Evolutionary conservation across 306 rosid genomes (phyloP).

Genomic region (Trichosanthes truncata): DNA sequence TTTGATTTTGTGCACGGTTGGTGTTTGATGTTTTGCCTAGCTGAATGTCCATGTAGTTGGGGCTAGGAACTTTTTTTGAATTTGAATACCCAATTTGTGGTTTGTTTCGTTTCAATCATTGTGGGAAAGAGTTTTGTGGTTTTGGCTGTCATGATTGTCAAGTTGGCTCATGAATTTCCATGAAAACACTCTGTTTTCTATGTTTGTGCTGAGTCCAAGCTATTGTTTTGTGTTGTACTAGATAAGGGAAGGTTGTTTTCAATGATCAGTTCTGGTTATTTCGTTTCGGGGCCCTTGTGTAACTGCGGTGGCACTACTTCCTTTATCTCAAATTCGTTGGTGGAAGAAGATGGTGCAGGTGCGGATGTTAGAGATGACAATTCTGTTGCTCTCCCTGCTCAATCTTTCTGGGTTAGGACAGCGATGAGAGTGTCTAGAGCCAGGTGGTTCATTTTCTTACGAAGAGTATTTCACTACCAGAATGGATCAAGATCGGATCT

Average conservation of each 20-base stretch:
- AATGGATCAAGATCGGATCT: slow-evolving; percentile 80
- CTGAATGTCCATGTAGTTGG: not conserved
- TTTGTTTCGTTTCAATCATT: not conserved
- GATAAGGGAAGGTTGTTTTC: not conserved
- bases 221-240: not conserved
- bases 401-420: slow-evolving; percentile 32
- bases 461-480: slow-evolving; percentile 94
- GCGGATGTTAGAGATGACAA: slow-evolving; percentile 26
- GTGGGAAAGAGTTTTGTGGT: not conserved
- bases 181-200: not conserved
- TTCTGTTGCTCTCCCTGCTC: slow-evolving; percentile 30
- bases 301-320: not conserved
- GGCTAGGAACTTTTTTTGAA: not conserved
- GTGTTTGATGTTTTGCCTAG: not conserved
- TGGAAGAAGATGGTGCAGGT: slow-evolving; percentile 24
- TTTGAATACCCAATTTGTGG: not conserved
- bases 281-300: not conserved
- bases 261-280: not conserved
- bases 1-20: slow-evolving; percentile 4
- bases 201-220: not conserved
- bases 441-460: slow-evolving; percentile 75
- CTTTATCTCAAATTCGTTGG: not conserved
- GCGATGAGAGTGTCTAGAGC: slow-evolving; percentile 93
- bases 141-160: not conserved
- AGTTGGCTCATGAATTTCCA: not conserved